A percentile compares a stretch with the other conserved stretches of the same genome.
Evolutionary conservation across 163 green algal species (phyloP).

Genomic region (Smithsoniella earleae): DNA sequence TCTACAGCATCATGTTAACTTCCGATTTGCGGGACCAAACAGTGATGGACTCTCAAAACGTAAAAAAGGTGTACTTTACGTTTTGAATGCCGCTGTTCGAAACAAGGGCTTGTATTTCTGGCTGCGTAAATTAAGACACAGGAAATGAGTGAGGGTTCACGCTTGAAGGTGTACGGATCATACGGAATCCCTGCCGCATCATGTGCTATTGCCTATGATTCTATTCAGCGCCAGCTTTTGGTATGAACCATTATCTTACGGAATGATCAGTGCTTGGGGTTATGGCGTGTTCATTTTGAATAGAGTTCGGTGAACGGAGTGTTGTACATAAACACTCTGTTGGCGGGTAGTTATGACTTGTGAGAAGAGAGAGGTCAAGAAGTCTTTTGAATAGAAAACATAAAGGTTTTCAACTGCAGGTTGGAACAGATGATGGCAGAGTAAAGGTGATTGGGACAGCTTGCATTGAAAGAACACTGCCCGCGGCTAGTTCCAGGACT

Average conservation of each 20-base stretch:
- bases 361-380: neutral
- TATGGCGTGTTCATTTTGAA: too few relatives aligned
- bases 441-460: constrained; percentile 19
- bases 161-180: neutral
- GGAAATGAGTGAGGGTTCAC: neutral
- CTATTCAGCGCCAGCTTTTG: neutral
- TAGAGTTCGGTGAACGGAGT: neutral
- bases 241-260: neutral
- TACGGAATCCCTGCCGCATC: constrained; percentile 1
- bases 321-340: neutral
- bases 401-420: neutral
- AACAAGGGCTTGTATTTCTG: neutral
- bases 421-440: neutral
- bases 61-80: neutral
- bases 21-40: neutral
- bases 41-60: neutral
- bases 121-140: neutral
- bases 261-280: neutral
- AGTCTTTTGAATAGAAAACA: neutral
- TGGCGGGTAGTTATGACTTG: neutral
- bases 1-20: neutral
- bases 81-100: neutral
- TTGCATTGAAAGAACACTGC: constrained; percentile 1
- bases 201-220: constrained; percentile 10
- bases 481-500: neutral